These are phyloP conservation scores for Marchantia paleacea DNA, from an alignment of 225 moss, liverwort and hornwort species.

Conservation along the genomic window DNA sequence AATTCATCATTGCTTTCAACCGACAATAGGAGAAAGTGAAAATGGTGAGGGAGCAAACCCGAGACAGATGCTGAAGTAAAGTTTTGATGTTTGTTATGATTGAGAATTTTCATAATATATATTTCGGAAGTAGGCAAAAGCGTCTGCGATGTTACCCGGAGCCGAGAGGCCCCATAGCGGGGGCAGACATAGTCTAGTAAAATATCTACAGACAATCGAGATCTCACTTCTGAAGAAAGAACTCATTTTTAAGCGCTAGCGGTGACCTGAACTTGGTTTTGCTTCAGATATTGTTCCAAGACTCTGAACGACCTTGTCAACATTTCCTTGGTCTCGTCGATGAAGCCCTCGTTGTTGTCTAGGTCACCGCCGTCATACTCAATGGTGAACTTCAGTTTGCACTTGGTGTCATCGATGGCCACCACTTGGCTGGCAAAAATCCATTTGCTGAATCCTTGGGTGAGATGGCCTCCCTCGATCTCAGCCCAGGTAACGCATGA, in stretches of 20 bases:
- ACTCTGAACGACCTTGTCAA: slow-evolving; percentile 10
- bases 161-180: neutral
- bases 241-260: neutral
- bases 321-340: slow-evolving; percentile 10
- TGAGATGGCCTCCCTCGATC: slow-evolving; percentile 21
- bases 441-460: slow-evolving; percentile 21
- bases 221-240: neutral
- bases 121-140: no score
- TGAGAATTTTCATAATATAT: no score
- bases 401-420: slow-evolving; percentile 20
- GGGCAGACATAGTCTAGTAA: slow-evolving; percentile 2
- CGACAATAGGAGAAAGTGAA: no score
- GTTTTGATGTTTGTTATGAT: no score
- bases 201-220: slow-evolving; percentile 13
- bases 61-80: no score
- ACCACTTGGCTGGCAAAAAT: slow-evolving; percentile 19
- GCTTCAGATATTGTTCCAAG: slow-evolving; percentile 17
- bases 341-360: slow-evolving; percentile 18
- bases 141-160: no score
- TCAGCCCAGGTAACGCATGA: slow-evolving; percentile 19
- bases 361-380: slow-evolving; percentile 23
- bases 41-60: no score
- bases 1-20: no score
- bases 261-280: neutral
- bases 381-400: slow-evolving; percentile 13